Base-by-base conservation (phyloP, 2,329 filamentous ascomycete genomes). In the Catunica adiposa region DNA sequence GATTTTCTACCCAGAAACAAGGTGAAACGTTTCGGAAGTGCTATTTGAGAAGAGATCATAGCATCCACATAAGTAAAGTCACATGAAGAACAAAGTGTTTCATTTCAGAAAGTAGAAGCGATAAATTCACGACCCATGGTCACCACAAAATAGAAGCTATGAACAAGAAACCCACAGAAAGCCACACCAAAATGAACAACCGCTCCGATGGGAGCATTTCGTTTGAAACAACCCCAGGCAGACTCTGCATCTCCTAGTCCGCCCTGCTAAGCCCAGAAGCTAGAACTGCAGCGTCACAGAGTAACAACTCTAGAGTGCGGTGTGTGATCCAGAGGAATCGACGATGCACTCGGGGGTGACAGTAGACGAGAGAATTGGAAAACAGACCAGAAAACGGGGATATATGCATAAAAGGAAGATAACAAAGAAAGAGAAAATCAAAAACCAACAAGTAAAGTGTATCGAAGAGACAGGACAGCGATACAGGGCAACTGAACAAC, bases 391-490 rank as follows among this genome's bases (percentile, higher is more conserved):
- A 23, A 26, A 40, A 26, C 25, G 31, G 51, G 34, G 34, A 31
- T 56, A 51, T 51, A 56, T 56, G 54, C 54, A 56, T 15, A 44
- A 25, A 44, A 22, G 6, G 14, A 53, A 53, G n/a, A 53, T n/a
- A 53, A 53, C 29, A 34, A 31, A 29, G 7, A 34, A n/a, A n/a
- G n/a, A n/a, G n/a, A n/a, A n/a, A n/a, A n/a, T n/a, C n/a, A n/a
- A n/a, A n/a, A n/a, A n/a, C n/a, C n/a, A n/a, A n/a, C n/a, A n/a
- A 34, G 11, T 34, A 11, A 34, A 53, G 38, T 42, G 38, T 42
- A 42, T 42, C 29, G 11, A 34, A 34, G 5, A 42, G n/a, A 42
- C 38, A 20, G 14, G n/a, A 42, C 34, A 34, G 5, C 11, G 11
- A 11, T 5, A 34, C 29, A 34, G 11, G 29, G 11, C 29, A 34